Evolutionary conservation across 352 stramenopile species (phyloP).

Genomic region (Globisporangium perplexum): DNA sequence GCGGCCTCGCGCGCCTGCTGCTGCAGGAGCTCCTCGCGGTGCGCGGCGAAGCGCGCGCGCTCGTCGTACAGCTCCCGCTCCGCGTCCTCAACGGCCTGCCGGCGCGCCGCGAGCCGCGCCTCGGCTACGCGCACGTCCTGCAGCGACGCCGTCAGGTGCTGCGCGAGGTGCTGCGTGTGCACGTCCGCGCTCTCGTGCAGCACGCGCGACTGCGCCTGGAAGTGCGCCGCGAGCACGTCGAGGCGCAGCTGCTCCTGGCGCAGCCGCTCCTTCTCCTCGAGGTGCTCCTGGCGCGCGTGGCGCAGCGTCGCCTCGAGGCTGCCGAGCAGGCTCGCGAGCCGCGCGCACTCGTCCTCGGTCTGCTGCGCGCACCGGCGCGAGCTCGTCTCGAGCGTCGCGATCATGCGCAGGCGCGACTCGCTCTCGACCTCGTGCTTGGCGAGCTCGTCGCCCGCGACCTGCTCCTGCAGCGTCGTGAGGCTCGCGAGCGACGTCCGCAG

Average conservation of each 20-base stretch:
- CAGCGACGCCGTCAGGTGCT: slow-evolving; percentile 28
- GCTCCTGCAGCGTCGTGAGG: slow-evolving; percentile 39
- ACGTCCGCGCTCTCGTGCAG: slow-evolving; percentile 45
- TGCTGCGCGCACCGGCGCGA: slow-evolving; percentile 45
- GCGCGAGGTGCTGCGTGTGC: slow-evolving; percentile 33
- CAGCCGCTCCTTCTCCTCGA: slow-evolving; percentile 73
- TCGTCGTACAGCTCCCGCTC: slow-evolving; percentile 46
- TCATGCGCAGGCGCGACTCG: slow-evolving; percentile 48
- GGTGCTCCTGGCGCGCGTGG: slow-evolving; percentile 41
- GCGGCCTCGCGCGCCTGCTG: slow-evolving; percentile 29
- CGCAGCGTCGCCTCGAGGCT: slow-evolving; percentile 50
- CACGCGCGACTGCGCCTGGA: slow-evolving; percentile 53
- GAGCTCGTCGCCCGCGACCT: slow-evolving; percentile 31
- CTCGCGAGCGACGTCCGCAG: slow-evolving; percentile 48
- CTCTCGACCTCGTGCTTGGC: slow-evolving; percentile 38
- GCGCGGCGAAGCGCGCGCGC: slow-evolving; percentile 39
- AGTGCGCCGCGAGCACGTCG: slow-evolving; percentile 49
- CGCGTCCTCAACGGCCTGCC: slow-evolving; percentile 33
- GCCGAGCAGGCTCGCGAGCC: slow-evolving; percentile 39
- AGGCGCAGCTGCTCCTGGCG: slow-evolving; percentile 64
- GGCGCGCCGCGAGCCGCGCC: slow-evolving; percentile 27
- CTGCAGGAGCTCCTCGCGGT: slow-evolving; percentile 36
- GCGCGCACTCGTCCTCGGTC: slow-evolving; percentile 55
- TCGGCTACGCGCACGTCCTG: slow-evolving; percentile 47
- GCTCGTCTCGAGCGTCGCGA: slow-evolving; percentile 54